Percentiles rank a stretch among this genome's conserved stretches.
These are phyloP conservation scores for Rubus idaeus DNA, from an alignment of 306 rosid genomes.

Conservation along the genomic window DNA sequence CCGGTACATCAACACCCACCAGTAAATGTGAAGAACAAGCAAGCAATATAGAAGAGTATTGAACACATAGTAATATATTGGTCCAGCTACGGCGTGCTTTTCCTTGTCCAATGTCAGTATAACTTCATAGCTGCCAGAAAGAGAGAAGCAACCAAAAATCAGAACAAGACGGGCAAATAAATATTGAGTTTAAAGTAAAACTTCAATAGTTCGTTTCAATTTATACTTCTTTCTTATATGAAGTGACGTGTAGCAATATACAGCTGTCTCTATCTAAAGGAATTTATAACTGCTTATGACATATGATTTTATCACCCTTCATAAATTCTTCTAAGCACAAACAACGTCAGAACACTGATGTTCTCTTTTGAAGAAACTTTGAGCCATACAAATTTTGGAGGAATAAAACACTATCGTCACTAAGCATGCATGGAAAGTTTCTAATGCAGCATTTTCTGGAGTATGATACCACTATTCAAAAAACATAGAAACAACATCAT, in stretches of 20 bases:
- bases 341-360: background rate
- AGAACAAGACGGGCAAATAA: background rate
- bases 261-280: background rate
- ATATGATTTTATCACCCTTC: background rate
- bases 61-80: slow-evolving; percentile 77
- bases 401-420: background rate
- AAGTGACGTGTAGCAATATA: background rate
- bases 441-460: background rate
- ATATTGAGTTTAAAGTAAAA: background rate
- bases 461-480: background rate
- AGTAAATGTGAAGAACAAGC: slow-evolving; percentile 75
- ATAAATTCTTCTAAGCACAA: background rate
- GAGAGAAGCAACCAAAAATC: slow-evolving; percentile 16
- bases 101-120: slow-evolving; percentile 53
- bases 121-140: slow-evolving; percentile 76
- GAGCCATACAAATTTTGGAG: background rate
- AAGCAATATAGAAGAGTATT: slow-evolving; percentile 77
- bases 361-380: background rate
- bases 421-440: background rate
- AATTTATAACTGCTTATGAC: background rate
- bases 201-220: background rate
- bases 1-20: slow-evolving; percentile 94
- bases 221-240: background rate
- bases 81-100: slow-evolving; percentile 57
- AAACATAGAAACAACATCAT: slow-evolving; percentile 19